Base-by-base conservation (phyloP, 2,329 filamentous ascomycete genomes). In the Chalara sp. region DNA sequence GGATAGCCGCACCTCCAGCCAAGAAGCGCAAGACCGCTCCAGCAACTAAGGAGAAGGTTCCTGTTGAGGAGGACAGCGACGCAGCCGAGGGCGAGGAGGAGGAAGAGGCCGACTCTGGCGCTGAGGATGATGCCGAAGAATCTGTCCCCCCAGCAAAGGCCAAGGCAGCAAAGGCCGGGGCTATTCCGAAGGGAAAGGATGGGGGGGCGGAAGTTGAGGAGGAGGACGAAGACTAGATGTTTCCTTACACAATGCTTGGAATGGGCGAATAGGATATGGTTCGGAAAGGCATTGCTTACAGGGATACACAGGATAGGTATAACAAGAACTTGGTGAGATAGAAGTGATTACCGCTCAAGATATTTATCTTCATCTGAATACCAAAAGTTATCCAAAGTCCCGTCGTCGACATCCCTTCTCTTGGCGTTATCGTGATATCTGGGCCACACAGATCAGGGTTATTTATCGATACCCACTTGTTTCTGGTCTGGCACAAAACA, bases 11-110 rank as follows among this genome's bases (percentile, higher is more conserved):
- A 42, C 46, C 46, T 1, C 33, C 46, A 7, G 35, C 46, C 28
- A 48, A 48, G 39, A 48, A 41, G 31, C 46, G 46, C 46, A 48
- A 48, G 33, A 48, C 37, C n/a, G 46, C 35, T 32, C 35, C 46
- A 10, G 46, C 46, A 11, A 13, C 46, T 13, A 48, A 28, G 35
- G 46, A 48, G 12, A 40, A 41, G 13, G 33, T 33, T 32, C 35
- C 37, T 21, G 46, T 40, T 31, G 37, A n/a, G 13, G 21, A 21
- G 8, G 46, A 40, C 21, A 39, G 29, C 12, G 37, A 48, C 6
- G 37, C 28, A 39, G 46, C 32, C 12, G 35, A 12, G 13, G 33
- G 29, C 6, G 39, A 48, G 7, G 35, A 48, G 5, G 46, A 48
- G 5, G 35, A 48, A 13, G 46, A 30, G 11, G 21, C 13, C 32